Base-by-base conservation (phyloP, 192 early-diverging fungal species). In the Coemansia sp. region DNA sequence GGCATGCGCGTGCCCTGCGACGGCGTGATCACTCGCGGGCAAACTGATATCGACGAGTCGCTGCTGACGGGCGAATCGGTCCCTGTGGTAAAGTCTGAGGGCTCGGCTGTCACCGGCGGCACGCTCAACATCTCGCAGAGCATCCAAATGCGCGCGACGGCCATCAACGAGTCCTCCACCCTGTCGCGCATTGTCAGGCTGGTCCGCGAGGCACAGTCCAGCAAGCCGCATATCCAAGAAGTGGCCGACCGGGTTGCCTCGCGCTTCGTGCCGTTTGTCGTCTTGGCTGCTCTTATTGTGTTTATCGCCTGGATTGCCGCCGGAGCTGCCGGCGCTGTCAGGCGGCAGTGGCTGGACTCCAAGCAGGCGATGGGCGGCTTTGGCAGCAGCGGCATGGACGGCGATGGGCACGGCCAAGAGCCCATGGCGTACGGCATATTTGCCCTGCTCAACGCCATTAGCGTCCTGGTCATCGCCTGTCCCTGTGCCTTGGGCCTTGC, bases 391-490 rank as follows among this genome's bases (percentile, higher is more conserved):
- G 50, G 56, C 19, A 57, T 40, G 34, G 67, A 62, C 24, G 64
- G 57, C 6, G 40, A 78, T 16, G 50, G 9, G 13, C 54, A 57
- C 6, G 54, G 31, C n/a, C 29, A 16, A 57, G 72, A 85, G 35
- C 77, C 74, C 11, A 76, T 63, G 79, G 62, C 72, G 62, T 85
- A 78, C 50, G 76, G 62, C 57, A 84, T 57, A 79, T 86, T 77
- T 87, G 85, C 85, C 78, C 93, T 77, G 79, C 92, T 72, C 86
- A 93, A 59, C 88, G 89, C 72, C 62, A 92, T 54, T 82, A 92
- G 78, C 70, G 95, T 97, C n/a, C 90, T 99, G 77, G 93, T 99
- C 16, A 95, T 98, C 7, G 95, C 96, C 24, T 98, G 96, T 62
- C 96, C 96, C 29, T 98, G 96, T 84, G 94, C 96, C 5, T 84